Evolutionary conservation across 805 yeast species (phyloP).

Genomic region (Yarrowia sp.): DNA sequence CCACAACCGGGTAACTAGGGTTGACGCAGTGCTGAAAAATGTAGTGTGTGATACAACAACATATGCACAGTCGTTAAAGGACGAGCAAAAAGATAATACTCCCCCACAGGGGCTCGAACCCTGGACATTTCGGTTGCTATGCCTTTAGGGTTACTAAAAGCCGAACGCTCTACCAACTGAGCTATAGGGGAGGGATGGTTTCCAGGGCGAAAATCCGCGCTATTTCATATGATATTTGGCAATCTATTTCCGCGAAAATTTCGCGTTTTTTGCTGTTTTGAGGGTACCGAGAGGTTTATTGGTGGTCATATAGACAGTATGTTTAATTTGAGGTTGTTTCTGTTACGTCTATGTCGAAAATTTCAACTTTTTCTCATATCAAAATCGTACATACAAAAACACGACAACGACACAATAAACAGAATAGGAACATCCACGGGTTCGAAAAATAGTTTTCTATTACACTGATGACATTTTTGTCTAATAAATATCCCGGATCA

Average conservation of each 20-base stretch:
- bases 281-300: not conserved
- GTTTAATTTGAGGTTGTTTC: too few relatives aligned
- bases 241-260: not conserved
- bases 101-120: constrained; percentile 62
- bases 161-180: constrained; percentile 26
- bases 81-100: constrained; percentile 32
- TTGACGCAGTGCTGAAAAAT: constrained; percentile 5
- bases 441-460: too few relatives aligned
- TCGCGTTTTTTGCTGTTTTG: too few relatives aligned
- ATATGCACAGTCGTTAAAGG: not conserved
- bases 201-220: not conserved
- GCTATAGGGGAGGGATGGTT: constrained; percentile 15
- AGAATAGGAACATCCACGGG: too few relatives aligned
- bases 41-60: not conserved
- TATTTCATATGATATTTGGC: not conserved
- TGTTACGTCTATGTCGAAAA: too few relatives aligned
- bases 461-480: too few relatives aligned
- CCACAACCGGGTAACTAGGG: constrained; percentile 11
- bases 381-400: too few relatives aligned
- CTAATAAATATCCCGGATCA: not conserved
- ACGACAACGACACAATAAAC: too few relatives aligned
- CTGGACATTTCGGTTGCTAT: constrained; percentile 52
- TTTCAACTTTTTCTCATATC: too few relatives aligned
- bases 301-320: too few relatives aligned
- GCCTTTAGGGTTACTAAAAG: constrained; percentile 37